A percentile compares a stretch with the other conserved stretches of the same genome.
phyloP scores from a whole-genome alignment of 495 filamentous ascomycete genomes.

The Xanthoparmelia taractica region DNA sequence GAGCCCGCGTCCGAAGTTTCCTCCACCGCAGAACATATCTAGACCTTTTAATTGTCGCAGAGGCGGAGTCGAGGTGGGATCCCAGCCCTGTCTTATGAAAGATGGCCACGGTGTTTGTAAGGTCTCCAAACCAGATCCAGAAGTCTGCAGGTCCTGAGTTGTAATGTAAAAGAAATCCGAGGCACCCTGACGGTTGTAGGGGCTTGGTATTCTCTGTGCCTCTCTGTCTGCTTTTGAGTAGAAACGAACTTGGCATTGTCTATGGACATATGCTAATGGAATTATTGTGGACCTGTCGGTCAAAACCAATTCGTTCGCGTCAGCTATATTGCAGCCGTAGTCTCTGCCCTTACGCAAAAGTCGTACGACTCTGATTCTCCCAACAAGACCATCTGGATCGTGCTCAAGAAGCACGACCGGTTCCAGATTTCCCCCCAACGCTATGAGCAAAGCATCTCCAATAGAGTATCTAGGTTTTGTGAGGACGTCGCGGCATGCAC shows the following conservation, averaged over 20 bases:
- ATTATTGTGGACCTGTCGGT: constrained; percentile 40
- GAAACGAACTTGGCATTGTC: constrained; percentile 52
- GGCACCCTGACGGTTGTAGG: constrained; percentile 55
- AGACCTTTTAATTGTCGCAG: constrained; percentile 44
- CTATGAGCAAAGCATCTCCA: constrained; percentile 51
- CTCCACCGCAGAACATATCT: constrained; percentile 66
- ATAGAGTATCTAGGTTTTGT: constrained; percentile 28
- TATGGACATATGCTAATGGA: constrained; percentile 34
- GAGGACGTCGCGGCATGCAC: constrained; percentile 34
- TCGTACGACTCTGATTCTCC: constrained; percentile 34
- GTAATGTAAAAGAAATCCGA: constrained; percentile 59
- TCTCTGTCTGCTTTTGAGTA: constrained; percentile 35
- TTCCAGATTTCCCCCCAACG: constrained; percentile 36
- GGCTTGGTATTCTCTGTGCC: constrained; percentile 43
- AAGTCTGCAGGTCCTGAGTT: constrained; percentile 23
- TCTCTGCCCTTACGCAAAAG: constrained; percentile 41
- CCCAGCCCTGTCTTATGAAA: constrained; percentile 49
- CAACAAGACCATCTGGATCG: constrained; percentile 29
- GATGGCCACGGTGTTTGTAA: constrained; percentile 22
- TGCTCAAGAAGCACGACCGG: constrained; percentile 46
- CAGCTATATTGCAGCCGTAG: constrained; percentile 31
- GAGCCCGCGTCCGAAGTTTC: constrained; percentile 64
- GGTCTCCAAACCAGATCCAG: constrained; percentile 18
- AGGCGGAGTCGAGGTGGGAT: constrained; percentile 29
- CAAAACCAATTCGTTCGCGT: constrained; percentile 61